Evolutionary conservation across 371 early-diverging fungal species (phyloP).

Genomic region (Thermomucor indicae-seudaticae): DNA sequence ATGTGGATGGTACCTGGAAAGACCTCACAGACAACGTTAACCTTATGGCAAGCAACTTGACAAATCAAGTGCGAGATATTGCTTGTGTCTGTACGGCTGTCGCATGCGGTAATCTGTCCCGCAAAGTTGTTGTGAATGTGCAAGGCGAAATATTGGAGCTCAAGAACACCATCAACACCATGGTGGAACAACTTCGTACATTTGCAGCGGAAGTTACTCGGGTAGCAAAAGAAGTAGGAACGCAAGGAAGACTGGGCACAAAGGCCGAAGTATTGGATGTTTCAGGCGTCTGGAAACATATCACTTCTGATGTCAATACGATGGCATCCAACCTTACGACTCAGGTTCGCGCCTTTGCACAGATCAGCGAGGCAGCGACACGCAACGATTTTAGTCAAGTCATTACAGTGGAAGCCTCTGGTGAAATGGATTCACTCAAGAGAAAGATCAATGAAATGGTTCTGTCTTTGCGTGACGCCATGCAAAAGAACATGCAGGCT

Average conservation of each 20-base stretch:
- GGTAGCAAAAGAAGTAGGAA: constrained; percentile 51
- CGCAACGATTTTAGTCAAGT: constrained; percentile 63
- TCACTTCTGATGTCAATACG: constrained; percentile 52
- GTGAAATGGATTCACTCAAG: constrained; percentile 76
- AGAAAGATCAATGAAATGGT: constrained; percentile 78
- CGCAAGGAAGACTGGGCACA: constrained; percentile 41
- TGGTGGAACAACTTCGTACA: constrained; percentile 46
- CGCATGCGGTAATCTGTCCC: constrained; percentile 40
- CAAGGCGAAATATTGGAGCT: constrained; percentile 53
- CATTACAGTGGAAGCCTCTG: constrained; percentile 69
- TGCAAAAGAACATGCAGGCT: constrained; percentile 66
- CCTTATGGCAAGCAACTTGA: constrained; percentile 51
- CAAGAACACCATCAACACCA: constrained; percentile 50
- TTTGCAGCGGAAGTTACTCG: constrained; percentile 47
- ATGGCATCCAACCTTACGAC: constrained; percentile 52
- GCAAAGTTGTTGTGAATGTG: constrained; percentile 32
- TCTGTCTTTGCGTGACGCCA: constrained; percentile 59
- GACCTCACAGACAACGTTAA: constrained; percentile 58
- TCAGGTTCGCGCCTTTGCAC: constrained; percentile 61
- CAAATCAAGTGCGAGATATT: constrained; percentile 44
- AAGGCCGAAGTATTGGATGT: constrained; percentile 46
- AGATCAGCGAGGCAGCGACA: constrained; percentile 59
- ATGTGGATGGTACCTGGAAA: too few relatives aligned
- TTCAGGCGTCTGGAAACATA: constrained; percentile 63
- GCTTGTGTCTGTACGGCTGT: constrained; percentile 46